Percentiles rank a stretch among this genome's conserved stretches.
These are phyloP conservation scores for Fraxinus baroniana DNA, from an alignment of 305 asterid genomes.

Conservation along the genomic window DNA sequence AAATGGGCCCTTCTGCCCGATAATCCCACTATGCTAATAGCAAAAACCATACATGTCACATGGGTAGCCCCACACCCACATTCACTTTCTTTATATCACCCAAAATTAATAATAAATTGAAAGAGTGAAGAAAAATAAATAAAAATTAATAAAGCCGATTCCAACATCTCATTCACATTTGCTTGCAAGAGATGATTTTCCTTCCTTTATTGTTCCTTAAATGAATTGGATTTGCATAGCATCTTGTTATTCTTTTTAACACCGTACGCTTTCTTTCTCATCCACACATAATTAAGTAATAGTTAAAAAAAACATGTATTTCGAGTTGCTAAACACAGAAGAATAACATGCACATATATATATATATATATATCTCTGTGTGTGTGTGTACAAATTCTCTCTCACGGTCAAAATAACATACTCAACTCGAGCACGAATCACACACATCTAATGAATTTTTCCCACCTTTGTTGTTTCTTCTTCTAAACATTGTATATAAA, in stretches of 20 bases:
- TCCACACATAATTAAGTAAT: background rate
- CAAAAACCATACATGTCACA: constrained; percentile 42
- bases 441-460: background rate
- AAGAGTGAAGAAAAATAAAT: background rate
- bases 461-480: background rate
- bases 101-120: background rate
- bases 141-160: background rate
- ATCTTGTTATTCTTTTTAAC: background rate
- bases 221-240: background rate
- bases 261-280: background rate
- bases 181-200: background rate
- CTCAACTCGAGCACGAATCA: background rate
- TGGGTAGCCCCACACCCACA: constrained; percentile 21
- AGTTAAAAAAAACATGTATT: background rate
- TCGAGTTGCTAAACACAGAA: background rate
- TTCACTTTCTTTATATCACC: constrained; percentile 5
- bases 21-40: constrained; percentile 31
- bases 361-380: no score
- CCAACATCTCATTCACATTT: background rate
- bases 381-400: background rate
- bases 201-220: background rate
- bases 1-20: constrained; percentile 33
- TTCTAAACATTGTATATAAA: background rate
- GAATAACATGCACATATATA: background rate
- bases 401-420: background rate